Conservation (phyloP, 179 eudicot species). For the Silene vulgaris region DNA sequence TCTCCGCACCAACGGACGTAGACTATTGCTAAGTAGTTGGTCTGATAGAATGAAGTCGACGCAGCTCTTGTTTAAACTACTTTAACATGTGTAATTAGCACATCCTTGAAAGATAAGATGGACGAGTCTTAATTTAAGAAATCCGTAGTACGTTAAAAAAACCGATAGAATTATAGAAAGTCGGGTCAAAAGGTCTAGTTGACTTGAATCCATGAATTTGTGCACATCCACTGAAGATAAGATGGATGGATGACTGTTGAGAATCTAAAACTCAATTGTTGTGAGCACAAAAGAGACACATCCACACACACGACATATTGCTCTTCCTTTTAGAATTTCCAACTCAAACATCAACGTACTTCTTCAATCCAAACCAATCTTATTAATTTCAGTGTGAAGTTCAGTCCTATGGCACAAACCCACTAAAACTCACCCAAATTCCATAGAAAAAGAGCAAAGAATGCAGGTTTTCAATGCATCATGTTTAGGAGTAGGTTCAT, state of each 20-base stretch:
- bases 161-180: too few relatives aligned
- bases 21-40: too few relatives aligned
- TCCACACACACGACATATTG: neutral
- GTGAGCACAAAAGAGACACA: conserved; percentile 28
- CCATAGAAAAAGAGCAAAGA: neutral
- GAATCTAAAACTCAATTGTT: neutral
- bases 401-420: conserved; percentile 25
- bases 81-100: too few relatives aligned
- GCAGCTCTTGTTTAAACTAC: too few relatives aligned
- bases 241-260: neutral
- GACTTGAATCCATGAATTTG: neutral
- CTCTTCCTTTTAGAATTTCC: neutral
- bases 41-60: too few relatives aligned
- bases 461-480: conserved; percentile 49
- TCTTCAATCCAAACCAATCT: too few relatives aligned
- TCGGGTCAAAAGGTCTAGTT: neutral
- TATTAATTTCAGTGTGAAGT: neutral
- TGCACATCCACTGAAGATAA: neutral
- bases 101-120: too few relatives aligned
- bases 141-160: too few relatives aligned
- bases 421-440: conserved; percentile 8
- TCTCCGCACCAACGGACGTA: too few relatives aligned
- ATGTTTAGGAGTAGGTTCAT: conserved; percentile 35
- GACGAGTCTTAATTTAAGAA: too few relatives aligned
- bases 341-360: neutral